Conservation (phyloP, 2,329 filamentous ascomycete species). For the Beauveria rudraprayagi region DNA sequence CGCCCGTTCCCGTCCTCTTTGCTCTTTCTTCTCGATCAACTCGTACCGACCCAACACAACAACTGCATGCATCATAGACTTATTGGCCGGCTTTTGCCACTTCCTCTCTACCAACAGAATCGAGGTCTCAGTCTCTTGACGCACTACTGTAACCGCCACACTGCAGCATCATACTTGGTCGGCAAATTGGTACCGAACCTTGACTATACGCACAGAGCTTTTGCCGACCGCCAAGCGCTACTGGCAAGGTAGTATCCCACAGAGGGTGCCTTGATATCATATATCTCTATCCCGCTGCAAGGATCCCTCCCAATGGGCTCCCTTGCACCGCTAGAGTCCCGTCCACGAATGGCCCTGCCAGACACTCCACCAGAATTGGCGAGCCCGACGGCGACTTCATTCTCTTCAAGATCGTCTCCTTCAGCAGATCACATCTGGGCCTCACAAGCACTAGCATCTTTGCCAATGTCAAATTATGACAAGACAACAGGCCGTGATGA, state of each 20-base stretch:
- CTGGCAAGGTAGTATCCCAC: neutral
- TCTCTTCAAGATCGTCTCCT: constrained; percentile 35
- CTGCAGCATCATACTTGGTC: neutral
- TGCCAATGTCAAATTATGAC: constrained; percentile 53
- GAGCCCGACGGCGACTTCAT: constrained; percentile 42
- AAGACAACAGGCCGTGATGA: constrained; percentile 32
- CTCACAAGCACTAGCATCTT: constrained; percentile 33
- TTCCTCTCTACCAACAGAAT: neutral
- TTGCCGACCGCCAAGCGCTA: neutral
- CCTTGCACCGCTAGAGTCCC: constrained; percentile 41
- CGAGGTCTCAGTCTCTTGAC: neutral
- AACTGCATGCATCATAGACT: neutral
- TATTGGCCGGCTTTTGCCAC: neutral
- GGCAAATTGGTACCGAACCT: neutral
- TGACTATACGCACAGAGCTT: neutral
- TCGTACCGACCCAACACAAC: neutral
- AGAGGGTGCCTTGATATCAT: neutral
- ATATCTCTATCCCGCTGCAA: neutral
- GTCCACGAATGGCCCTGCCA: constrained; percentile 41
- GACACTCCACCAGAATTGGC: constrained; percentile 47
- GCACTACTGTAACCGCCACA: neutral
- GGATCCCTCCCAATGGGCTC: constrained; percentile 44
- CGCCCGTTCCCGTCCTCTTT: constrained; percentile 1
- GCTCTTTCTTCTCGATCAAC: neutral
- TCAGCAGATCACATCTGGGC: constrained; percentile 28